Percentiles rank a stretch among this genome's conserved stretches.
These are phyloP conservation scores for Nothophytophthora sp. DNA, from an alignment of 352 stramenopile species.

Conservation along the genomic window DNA sequence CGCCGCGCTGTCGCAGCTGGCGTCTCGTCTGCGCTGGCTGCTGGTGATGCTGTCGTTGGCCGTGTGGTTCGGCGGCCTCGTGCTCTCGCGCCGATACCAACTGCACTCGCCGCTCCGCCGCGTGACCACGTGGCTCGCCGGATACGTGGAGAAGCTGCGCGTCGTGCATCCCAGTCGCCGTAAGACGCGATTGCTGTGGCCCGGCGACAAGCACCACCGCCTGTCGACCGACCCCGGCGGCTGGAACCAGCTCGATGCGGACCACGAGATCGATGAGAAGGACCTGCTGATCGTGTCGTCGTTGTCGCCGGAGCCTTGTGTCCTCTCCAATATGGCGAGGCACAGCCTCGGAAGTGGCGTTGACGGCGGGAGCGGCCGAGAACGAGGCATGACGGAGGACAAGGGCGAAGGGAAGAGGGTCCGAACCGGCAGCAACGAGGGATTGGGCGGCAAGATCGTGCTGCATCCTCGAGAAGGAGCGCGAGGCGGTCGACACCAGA, in stretches of 20 bases:
- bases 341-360: background rate
- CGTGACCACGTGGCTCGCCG: constrained; percentile 19
- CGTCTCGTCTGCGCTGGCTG: constrained; percentile 41
- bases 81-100: constrained; percentile 46
- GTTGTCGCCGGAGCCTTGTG: constrained; percentile 53
- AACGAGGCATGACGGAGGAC: constrained; percentile 22
- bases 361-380: background rate
- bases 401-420: constrained; percentile 26
- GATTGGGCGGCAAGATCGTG: constrained; percentile 50
- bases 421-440: constrained; percentile 12
- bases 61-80: constrained; percentile 44
- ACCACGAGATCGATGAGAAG: constrained; percentile 66
- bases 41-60: constrained; percentile 39
- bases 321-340: constrained; percentile 14
- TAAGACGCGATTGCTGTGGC: constrained; percentile 6
- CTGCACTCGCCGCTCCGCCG: constrained; percentile 55
- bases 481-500: constrained; percentile 66
- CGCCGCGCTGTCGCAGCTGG: constrained; percentile 26
- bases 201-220: constrained; percentile 10
- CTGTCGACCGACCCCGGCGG: constrained; percentile 11
- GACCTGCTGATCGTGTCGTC: constrained; percentile 76
- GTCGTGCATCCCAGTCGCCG: constrained; percentile 8
- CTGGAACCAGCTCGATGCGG: constrained; percentile 24
- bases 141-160: constrained; percentile 25
- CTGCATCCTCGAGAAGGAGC: constrained; percentile 65